phyloP scores from a whole-genome alignment of 2,329 filamentous ascomycete genomes.

The Colletotrichum sp. region DNA sequence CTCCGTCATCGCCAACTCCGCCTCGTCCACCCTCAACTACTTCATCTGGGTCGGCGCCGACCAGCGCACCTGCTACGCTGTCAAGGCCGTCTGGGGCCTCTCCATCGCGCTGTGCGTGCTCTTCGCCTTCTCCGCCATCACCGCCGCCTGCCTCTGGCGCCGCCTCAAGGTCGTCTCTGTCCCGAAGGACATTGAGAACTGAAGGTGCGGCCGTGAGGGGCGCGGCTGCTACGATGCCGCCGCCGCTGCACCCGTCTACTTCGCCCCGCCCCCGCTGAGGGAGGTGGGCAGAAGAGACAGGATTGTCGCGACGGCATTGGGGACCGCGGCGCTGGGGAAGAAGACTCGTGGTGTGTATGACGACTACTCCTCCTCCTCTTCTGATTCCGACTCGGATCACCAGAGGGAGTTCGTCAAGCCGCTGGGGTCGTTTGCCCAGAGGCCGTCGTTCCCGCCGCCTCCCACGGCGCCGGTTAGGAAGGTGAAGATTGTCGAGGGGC shows the following conservation, averaged over 20 bases:
- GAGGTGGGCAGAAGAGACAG: not conserved
- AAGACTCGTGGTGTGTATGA: conserved; percentile 28
- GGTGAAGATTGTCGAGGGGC: conserved; percentile 2
- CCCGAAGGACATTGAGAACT: conserved; percentile 54
- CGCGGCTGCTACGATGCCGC: conserved; percentile 25
- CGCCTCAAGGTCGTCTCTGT: conserved; percentile 50
- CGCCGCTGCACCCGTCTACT: not conserved
- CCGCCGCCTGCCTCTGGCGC: conserved; percentile 66
- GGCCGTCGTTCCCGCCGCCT: conserved; percentile 35
- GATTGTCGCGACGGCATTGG: conserved; percentile 33
- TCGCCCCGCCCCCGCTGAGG: not conserved
- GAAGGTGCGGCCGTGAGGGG: conserved; percentile 51
- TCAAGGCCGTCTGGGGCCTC: conserved; percentile 88
- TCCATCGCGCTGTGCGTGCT: conserved; percentile 78
- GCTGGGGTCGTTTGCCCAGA: conserved; percentile 15
- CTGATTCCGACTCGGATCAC: conserved; percentile 25
- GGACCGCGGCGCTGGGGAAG: conserved; percentile 37
- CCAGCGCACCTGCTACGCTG: conserved; percentile 75
- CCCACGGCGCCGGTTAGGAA: conserved; percentile 33
- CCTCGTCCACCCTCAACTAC: conserved; percentile 39
- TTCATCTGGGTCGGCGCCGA: conserved; percentile 55
- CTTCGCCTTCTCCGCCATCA: conserved; percentile 67
- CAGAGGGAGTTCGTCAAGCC: conserved; percentile 14
- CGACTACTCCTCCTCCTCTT: conserved; percentile 33
- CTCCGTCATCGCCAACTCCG: conserved; percentile 45